Percentiles rank a stretch among this genome's conserved stretches.
Evolutionary conservation across 2,329 filamentous ascomycete species (phyloP).

Genomic region (Thielaviopsis euricoi): DNA sequence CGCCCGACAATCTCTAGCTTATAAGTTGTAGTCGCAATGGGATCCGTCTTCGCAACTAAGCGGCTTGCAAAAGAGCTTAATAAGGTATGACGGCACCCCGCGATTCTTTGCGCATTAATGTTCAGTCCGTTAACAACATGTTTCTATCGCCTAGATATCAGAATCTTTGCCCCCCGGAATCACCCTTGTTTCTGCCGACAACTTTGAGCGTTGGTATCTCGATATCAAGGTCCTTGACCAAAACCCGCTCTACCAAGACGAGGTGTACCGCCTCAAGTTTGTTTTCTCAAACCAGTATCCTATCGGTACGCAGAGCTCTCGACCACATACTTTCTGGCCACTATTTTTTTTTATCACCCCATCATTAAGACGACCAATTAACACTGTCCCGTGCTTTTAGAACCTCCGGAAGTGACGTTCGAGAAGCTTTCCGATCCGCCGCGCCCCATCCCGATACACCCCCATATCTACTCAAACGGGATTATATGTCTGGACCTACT

Average conservation of each 20-base stretch:
- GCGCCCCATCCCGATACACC: constrained; percentile 74
- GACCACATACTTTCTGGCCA: not conserved
- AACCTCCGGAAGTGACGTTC: constrained; percentile 91
- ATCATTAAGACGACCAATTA: not conserved
- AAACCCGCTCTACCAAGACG: constrained; percentile 71
- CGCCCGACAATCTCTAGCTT: not conserved
- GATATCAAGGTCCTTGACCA: constrained; percentile 81
- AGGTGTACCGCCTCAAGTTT: constrained; percentile 77
- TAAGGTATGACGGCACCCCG: constrained; percentile 27
- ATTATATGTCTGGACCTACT: constrained; percentile 96
- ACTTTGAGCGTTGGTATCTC: constrained; percentile 78
- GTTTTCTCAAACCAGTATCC: constrained; percentile 72
- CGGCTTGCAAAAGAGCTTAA: constrained; percentile 41
- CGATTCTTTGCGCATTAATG: not conserved
- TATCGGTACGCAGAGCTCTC: constrained; percentile 46
- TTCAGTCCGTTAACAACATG: not conserved
- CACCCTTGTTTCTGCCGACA: constrained; percentile 61
- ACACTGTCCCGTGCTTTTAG: constrained; percentile 26
- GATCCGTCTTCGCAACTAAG: constrained; percentile 34
- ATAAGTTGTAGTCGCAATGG: not conserved
- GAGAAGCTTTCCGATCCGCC: constrained; percentile 36
- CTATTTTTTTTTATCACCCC: not conserved
- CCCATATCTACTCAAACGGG: constrained; percentile 95
- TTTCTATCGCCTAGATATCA: constrained; percentile 28
- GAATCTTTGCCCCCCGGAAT: constrained; percentile 51